These are phyloP conservation scores for Dactylellina parvicollis DNA, from an alignment of 2,329 filamentous ascomycete species.

Conservation along the genomic window DNA sequence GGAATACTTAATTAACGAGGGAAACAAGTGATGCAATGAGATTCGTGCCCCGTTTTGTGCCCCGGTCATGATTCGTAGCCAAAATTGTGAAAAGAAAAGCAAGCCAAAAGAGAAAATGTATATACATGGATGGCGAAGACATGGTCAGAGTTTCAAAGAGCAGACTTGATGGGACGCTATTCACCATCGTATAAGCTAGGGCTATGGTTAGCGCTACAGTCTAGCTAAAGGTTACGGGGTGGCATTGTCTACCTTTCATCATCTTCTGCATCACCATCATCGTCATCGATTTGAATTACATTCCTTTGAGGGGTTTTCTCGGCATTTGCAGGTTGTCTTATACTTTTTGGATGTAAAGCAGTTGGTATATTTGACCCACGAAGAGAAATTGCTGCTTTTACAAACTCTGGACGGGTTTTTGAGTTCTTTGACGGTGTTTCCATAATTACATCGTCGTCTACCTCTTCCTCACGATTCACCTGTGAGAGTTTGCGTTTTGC, in stretches of 20 bases:
- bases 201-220: neutral
- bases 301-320: constrained; percentile 49
- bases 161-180: constrained; percentile 6
- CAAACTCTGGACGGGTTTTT: neutral
- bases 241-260: constrained; percentile 54
- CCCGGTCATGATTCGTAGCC: neutral
- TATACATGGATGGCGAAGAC: neutral
- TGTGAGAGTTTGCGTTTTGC: constrained; percentile 31
- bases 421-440: constrained; percentile 34
- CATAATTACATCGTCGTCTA: constrained; percentile 41
- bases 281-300: constrained; percentile 53
- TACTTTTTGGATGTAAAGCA: neutral
- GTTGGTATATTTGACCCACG: neutral
- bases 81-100: neutral
- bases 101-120: neutral
- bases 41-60: neutral
- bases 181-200: constrained; percentile 44
- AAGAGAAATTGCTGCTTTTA: neutral
- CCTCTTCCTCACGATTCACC: constrained; percentile 14
- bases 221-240: too few relatives aligned
- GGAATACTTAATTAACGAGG: neutral
- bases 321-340: constrained; percentile 19
- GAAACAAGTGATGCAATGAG: neutral
- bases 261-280: too few relatives aligned
- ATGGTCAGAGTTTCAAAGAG: neutral